Conservation (phyloP, 2,329 filamentous ascomycete genomes). For the Phialemonium atrogriseum region DNA sequence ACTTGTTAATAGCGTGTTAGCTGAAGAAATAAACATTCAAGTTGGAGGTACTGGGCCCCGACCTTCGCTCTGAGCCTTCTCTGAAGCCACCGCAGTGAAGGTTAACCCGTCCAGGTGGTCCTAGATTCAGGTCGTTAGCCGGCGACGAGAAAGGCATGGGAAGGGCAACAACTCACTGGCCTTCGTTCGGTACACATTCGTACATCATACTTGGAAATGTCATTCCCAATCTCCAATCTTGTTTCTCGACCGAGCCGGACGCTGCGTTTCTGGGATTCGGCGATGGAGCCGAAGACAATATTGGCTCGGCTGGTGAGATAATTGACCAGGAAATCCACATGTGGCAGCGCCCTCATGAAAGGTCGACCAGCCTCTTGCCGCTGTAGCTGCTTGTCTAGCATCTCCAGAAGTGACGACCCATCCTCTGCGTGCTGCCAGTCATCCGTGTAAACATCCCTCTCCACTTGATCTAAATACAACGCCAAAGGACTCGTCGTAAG, state of each 20-base stretch:
- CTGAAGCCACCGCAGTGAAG: slow-evolving; percentile 33
- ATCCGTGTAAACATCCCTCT: slow-evolving; percentile 40
- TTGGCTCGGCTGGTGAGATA: slow-evolving; percentile 50
- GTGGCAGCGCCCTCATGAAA: slow-evolving; percentile 44
- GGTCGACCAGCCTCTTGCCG: slow-evolving; percentile 35
- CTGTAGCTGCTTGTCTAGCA: slow-evolving; percentile 40
- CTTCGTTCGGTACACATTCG: slow-evolving; percentile 37
- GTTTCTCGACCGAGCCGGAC: slow-evolving; percentile 56
- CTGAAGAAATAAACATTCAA: background rate
- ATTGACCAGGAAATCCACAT: slow-evolving; percentile 55
- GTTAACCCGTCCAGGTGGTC: slow-evolving; percentile 9
- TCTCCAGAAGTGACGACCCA: slow-evolving; percentile 35
- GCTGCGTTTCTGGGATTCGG: slow-evolving; percentile 59
- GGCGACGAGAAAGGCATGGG: background rate
- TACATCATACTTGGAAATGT: slow-evolving; percentile 45
- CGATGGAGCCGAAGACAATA: slow-evolving; percentile 58
- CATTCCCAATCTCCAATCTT: slow-evolving; percentile 33
- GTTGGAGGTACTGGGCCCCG: slow-evolving; percentile 5
- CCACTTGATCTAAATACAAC: slow-evolving; percentile 46
- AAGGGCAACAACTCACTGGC: slow-evolving; percentile 23
- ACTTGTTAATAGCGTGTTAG: slow-evolving; percentile 28
- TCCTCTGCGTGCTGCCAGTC: slow-evolving; percentile 35
- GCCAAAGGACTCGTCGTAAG: slow-evolving; percentile 59
- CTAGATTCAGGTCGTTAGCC: background rate
- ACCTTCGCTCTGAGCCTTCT: slow-evolving; percentile 28